Conservation (phyloP, 2,329 filamentous ascomycete species). For the Diaporthe sp. region DNA sequence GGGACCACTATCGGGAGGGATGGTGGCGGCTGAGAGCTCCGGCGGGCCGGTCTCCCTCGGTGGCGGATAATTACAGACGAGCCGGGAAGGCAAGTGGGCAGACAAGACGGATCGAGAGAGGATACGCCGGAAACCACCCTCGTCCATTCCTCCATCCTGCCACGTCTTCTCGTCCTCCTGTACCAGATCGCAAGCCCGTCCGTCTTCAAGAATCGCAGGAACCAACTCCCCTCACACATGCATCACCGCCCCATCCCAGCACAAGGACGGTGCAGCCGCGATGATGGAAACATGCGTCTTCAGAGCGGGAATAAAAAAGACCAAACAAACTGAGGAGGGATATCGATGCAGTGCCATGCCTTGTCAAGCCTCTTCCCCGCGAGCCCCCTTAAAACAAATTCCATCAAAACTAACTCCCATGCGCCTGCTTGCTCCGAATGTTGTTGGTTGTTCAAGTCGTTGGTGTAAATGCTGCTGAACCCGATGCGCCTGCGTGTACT, state of each 20-base stretch:
- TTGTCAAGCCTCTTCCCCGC: neutral
- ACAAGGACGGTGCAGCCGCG: neutral
- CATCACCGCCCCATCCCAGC: neutral
- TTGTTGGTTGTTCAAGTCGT: constrained; percentile 6
- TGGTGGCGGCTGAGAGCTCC: no score
- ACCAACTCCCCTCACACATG: neutral
- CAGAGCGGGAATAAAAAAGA: neutral
- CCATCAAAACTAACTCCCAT: constrained; percentile 26
- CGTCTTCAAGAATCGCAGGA: no score
- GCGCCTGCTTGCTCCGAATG: constrained; percentile 29
- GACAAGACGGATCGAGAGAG: neutral
- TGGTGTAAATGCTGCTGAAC: constrained; percentile 19
- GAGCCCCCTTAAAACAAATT: neutral
- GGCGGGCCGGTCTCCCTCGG: neutral
- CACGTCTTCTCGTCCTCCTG: neutral
- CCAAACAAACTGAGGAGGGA: constrained; percentile 20
- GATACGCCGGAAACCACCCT: neutral
- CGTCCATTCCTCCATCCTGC: neutral
- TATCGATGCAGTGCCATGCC: constrained; percentile 23
- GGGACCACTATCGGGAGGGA: neutral
- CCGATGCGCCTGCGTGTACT: neutral
- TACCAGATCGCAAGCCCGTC: neutral
- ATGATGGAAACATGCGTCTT: neutral
- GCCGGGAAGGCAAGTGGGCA: neutral
- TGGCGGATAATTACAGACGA: neutral